These are phyloP conservation scores for Colletotrichum melonis DNA, from an alignment of 2,329 filamentous ascomycete genomes.

Conservation along the genomic window DNA sequence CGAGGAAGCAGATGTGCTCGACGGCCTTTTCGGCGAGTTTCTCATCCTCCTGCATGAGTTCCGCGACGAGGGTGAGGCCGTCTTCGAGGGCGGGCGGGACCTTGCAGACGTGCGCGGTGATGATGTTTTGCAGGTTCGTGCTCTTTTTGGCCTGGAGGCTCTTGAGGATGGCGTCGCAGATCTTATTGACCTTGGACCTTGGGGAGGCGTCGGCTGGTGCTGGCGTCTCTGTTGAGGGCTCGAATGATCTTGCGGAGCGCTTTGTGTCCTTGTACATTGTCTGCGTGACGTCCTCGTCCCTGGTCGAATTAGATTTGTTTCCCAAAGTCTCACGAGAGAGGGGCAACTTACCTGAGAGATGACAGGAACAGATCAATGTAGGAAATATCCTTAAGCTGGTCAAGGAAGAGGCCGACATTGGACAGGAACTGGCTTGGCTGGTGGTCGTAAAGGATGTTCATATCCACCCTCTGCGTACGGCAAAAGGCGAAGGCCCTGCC, in stretches of 20 bases:
- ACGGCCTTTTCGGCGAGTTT: conserved; percentile 87
- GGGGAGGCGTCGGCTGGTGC: conserved; percentile 23
- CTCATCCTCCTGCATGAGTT: conserved; percentile 75
- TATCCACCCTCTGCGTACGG: conserved; percentile 92
- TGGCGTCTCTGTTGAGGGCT: conserved; percentile 32
- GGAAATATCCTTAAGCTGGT: conserved; percentile 83
- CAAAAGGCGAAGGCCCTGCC: conserved; percentile 87
- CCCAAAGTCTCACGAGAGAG: not conserved
- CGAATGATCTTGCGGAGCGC: conserved; percentile 40
- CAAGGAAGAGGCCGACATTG: conserved; percentile 80
- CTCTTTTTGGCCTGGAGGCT: conserved; percentile 71
- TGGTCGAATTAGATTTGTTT: conserved; percentile 46
- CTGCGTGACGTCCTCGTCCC: conserved; percentile 91
- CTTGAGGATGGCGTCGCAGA: conserved; percentile 86
- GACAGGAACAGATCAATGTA: conserved; percentile 94
- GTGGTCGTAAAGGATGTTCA: conserved; percentile 97
- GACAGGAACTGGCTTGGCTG: conserved; percentile 86
- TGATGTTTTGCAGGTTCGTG: conserved; percentile 86
- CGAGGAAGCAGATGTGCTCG: conserved; percentile 97
- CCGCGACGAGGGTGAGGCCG: conserved; percentile 82
- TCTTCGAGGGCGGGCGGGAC: conserved; percentile 89
- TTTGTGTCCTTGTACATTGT: conserved; percentile 94
- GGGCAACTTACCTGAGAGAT: conserved; percentile 73
- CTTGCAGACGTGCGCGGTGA: conserved; percentile 96
- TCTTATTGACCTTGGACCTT: conserved; percentile 80